These are phyloP conservation scores for Solanum hybrid DNA, from an alignment of 305 asterid species.

Conservation along the genomic window DNA sequence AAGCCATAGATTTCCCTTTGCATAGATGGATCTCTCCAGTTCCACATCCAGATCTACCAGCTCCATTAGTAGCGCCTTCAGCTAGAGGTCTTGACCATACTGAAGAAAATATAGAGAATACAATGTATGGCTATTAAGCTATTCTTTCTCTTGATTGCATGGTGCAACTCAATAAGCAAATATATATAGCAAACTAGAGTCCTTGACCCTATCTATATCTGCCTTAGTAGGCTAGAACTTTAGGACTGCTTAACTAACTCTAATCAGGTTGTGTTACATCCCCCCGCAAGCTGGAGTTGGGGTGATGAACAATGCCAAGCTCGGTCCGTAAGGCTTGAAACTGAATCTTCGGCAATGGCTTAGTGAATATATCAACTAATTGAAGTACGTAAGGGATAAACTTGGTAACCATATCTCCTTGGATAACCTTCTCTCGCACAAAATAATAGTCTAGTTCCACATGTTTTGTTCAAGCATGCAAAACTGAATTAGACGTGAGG, in stretches of 20 bases:
- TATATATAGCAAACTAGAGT: not conserved
- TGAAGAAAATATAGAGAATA: not conserved
- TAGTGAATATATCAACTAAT: not conserved
- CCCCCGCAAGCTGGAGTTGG: not conserved
- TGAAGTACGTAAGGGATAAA: not conserved
- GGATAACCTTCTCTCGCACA: not conserved
- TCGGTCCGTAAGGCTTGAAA: not conserved
- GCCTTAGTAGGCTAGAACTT: not conserved
- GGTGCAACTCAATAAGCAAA: not conserved
- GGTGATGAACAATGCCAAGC: not conserved
- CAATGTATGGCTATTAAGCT: not conserved
- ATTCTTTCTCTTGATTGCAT: not conserved
- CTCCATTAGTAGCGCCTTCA: not conserved
- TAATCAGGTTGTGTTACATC: not conserved
- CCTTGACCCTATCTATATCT: not conserved
- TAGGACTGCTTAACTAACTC: not conserved
- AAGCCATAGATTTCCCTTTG: too few species aligned
- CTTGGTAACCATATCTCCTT: not conserved
- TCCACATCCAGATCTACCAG: not conserved
- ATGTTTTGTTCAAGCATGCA: not conserved
- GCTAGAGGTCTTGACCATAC: not conserved
- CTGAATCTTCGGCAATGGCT: not conserved
- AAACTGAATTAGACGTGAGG: not conserved
- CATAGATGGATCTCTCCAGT: not conserved
- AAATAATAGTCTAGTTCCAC: not conserved